Conservation (phyloP, 164 flowering plant species). For the Nymphaea colorata region DNA sequence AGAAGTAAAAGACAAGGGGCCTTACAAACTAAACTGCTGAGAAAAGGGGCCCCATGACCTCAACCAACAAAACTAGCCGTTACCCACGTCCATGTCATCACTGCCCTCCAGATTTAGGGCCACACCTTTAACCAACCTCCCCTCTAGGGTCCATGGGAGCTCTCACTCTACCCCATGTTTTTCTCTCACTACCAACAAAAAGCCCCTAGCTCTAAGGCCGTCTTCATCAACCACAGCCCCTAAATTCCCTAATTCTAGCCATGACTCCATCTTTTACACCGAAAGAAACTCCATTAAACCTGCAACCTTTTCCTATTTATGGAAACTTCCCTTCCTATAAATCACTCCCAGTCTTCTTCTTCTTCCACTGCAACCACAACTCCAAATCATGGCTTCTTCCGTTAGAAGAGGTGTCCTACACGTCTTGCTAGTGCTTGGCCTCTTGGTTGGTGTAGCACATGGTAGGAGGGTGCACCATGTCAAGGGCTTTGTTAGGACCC, state of each 20-base stretch:
- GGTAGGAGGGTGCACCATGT: constrained; percentile 5
- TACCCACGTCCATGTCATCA: background rate
- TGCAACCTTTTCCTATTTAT: constrained; percentile 2
- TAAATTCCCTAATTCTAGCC: constrained; percentile 4
- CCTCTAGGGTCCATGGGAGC: background rate
- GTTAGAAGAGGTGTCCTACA: constrained; percentile 1
- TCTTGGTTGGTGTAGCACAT: constrained; percentile 1
- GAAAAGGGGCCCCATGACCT: background rate
- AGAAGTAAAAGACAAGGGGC: background rate
- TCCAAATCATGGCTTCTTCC: background rate
- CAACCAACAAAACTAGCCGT: background rate
- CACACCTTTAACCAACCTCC: background rate
- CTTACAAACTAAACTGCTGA: background rate
- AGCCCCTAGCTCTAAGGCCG: background rate
- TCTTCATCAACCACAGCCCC: background rate
- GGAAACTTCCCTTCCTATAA: background rate
- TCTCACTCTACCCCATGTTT: background rate
- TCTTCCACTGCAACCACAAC: background rate
- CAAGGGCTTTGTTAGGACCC: constrained; percentile 11
- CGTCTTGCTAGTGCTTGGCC: background rate
- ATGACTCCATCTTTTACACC: constrained; percentile 1
- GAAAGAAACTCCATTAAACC: constrained; percentile 3
- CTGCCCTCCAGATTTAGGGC: background rate
- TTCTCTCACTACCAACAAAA: background rate
- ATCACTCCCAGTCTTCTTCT: background rate